These are phyloP conservation scores for sunflower (Helianthus annuus) DNA, from an alignment of 129 eudicot species.

Conservation along the genomic window DNA sequence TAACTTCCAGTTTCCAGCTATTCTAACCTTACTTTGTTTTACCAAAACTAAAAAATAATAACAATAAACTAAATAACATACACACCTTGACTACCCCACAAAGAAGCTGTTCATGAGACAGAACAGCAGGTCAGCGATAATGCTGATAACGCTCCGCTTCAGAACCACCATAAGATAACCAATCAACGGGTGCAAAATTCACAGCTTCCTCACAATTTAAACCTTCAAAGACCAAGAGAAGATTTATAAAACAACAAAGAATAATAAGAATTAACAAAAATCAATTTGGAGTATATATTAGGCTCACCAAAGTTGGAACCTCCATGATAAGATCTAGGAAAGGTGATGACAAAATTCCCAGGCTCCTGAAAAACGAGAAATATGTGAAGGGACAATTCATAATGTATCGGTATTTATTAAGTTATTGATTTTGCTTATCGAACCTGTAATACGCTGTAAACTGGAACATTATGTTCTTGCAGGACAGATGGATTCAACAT, in stretches of 20 bases:
- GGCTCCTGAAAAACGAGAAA: too few relatives aligned
- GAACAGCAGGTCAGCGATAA: slow-evolving; percentile 83
- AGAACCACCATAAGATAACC: slow-evolving; percentile 98
- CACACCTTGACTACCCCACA: slow-evolving; percentile 98
- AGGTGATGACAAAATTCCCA: too few relatives aligned
- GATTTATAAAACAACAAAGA: slow-evolving; percentile 11
- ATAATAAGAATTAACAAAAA: neutral
- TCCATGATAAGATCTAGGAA: slow-evolving; percentile 97
- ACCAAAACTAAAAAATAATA: too few relatives aligned
- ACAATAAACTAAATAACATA: too few relatives aligned
- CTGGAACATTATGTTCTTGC: too few relatives aligned
- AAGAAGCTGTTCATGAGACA: slow-evolving; percentile 93
- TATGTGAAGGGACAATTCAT: too few relatives aligned
- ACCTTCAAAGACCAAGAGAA: slow-evolving; percentile 49
- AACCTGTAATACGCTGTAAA: too few relatives aligned
- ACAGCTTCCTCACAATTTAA: slow-evolving; percentile 99
- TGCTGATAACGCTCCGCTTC: slow-evolving; percentile 92
- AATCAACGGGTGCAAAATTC: slow-evolving; percentile 99
- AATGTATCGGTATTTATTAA: too few relatives aligned
- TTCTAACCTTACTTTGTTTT: too few relatives aligned
- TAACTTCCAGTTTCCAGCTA: too few relatives aligned
- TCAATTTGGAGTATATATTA: neutral
- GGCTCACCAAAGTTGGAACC: slow-evolving; percentile 95
- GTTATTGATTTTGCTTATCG: too few relatives aligned
- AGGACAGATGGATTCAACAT: too few relatives aligned